These are phyloP conservation scores for Coemansia sp. DNA, from an alignment of 192 early-diverging fungal species.

Conservation along the genomic window DNA sequence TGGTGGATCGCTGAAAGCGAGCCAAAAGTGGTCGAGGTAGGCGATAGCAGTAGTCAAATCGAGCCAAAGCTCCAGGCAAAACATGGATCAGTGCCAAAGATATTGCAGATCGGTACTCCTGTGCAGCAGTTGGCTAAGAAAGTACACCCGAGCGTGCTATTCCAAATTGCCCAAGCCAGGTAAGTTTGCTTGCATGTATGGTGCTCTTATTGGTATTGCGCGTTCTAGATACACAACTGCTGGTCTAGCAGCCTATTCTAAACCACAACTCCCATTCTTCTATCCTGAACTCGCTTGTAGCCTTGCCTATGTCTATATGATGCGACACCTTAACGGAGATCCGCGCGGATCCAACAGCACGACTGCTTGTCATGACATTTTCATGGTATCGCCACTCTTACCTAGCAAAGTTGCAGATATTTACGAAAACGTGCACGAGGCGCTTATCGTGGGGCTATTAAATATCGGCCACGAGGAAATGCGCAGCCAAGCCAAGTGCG, in stretches of 20 bases:
- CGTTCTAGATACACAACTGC: neutral
- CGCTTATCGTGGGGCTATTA: slow-evolving; percentile 24
- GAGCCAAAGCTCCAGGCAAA: neutral
- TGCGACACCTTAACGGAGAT: slow-evolving; percentile 49
- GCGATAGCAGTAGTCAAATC: neutral
- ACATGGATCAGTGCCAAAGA: slow-evolving; percentile 3
- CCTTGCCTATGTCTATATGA: slow-evolving; percentile 52
- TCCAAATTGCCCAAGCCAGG: slow-evolving; percentile 43
- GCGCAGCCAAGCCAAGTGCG: slow-evolving; percentile 19
- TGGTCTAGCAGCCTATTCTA: neutral
- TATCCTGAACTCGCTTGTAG: slow-evolving; percentile 6
- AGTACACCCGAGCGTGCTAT: slow-evolving; percentile 53
- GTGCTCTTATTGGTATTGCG: neutral
- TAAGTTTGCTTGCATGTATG: slow-evolving; percentile 9
- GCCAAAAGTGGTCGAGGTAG: slow-evolving; percentile 20
- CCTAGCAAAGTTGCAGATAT: slow-evolving; percentile 32
- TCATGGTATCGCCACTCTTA: slow-evolving; percentile 27
- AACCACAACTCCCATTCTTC: neutral
- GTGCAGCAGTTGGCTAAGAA: slow-evolving; percentile 30
- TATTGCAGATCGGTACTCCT: slow-evolving; percentile 33
- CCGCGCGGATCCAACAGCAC: slow-evolving; percentile 24
- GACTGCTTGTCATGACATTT: slow-evolving; percentile 22
- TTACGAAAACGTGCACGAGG: slow-evolving; percentile 38
- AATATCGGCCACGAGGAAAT: slow-evolving; percentile 30
- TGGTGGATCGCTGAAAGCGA: slow-evolving; percentile 29